These are phyloP conservation scores for Botrytis fabae DNA, from an alignment of 2,329 filamentous ascomycete genomes.

Conservation along the genomic window DNA sequence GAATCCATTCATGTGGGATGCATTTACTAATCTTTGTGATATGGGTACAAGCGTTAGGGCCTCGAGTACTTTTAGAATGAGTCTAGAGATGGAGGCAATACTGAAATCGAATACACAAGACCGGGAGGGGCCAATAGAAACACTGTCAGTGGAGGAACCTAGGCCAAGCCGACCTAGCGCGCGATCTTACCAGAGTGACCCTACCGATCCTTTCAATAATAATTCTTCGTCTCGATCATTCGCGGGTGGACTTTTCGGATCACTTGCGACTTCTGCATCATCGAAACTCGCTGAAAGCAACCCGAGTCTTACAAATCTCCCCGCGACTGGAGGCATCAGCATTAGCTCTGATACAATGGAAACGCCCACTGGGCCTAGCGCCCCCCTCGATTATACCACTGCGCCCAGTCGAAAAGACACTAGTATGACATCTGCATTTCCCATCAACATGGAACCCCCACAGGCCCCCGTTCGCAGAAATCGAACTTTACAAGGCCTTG, in stretches of 20 bases:
- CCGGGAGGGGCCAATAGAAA: constrained; percentile 10
- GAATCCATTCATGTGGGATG: constrained; percentile 98
- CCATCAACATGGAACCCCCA: constrained; percentile 45
- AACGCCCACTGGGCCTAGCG: constrained; percentile 58
- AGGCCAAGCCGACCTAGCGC: constrained; percentile 26
- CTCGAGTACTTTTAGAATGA: constrained; percentile 82
- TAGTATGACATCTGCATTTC: constrained; percentile 35
- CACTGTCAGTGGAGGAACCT: neutral
- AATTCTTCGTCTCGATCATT: constrained; percentile 33
- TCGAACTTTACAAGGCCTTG: constrained; percentile 39
- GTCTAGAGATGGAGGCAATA: constrained; percentile 58
- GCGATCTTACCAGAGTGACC: constrained; percentile 33
- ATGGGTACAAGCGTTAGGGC: constrained; percentile 79
- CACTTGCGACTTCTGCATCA: constrained; percentile 33
- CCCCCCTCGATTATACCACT: constrained; percentile 41
- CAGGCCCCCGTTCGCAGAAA: constrained; percentile 48
- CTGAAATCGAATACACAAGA: constrained; percentile 42
- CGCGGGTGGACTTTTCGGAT: constrained; percentile 39
- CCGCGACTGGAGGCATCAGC: constrained; percentile 37
- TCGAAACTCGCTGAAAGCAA: constrained; percentile 42
- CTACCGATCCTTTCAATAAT: constrained; percentile 42
- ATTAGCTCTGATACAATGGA: constrained; percentile 58
- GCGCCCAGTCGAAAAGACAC: constrained; percentile 37
- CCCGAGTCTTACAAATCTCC: constrained; percentile 41
- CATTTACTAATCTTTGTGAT: constrained; percentile 85